Evolutionary conservation across 306 rosid genomes (phyloP), one percentile per base, ranked within the genome.

Genomic region (Coriaria nepalensis): DNA sequence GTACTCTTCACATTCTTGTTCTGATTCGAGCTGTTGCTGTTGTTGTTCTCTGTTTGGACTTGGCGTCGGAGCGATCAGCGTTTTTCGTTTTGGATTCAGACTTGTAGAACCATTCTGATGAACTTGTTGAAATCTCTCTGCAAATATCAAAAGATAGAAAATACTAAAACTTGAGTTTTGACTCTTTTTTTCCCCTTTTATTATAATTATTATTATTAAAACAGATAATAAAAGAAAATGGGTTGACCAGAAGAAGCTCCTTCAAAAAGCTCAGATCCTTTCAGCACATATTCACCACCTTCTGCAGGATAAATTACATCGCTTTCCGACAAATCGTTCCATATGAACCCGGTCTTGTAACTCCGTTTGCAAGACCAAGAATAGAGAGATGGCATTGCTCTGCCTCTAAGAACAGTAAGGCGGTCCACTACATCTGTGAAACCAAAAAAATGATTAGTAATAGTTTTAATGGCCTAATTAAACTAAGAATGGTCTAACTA

Each of bases 361-460:
- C 73, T 81, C 96, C 93, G 76, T 68, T 83, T 88, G 60, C 95
- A 80, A 13, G 96, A 88, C 96, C 96, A 88, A 45, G 94, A 80
- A 57, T 81, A 88, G 7, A 78, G 78, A 5, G 76, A 55, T 4
- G 93, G 95, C 93, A 88, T 83, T 64, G 80, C 90, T 55, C 68
- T 83, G 13, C 95, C 96, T 59, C 96, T 68, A 0, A 88, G 80
- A 3, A 69, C 67, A 10, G 79, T 67, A 6, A 88, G 78, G 13
- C 96, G 74, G 43, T 83, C 88, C 53, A 78, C 63, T 0, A 81
- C 93, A 74, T 83, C 93, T 83, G 60, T 37, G 62, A 43, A 39
- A 43, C 8, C 33, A 33, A 6, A 20, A 8, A 33, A 36, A 40
- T 3, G 4, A 36, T 9, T 2, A 38, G 14, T 10, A 5, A 35